A percentile compares a stretch with the other conserved stretches of the same genome.
Evolutionary conservation across 2,329 filamentous ascomycete species (phyloP).

Genomic region (Claviceps sorghi): DNA sequence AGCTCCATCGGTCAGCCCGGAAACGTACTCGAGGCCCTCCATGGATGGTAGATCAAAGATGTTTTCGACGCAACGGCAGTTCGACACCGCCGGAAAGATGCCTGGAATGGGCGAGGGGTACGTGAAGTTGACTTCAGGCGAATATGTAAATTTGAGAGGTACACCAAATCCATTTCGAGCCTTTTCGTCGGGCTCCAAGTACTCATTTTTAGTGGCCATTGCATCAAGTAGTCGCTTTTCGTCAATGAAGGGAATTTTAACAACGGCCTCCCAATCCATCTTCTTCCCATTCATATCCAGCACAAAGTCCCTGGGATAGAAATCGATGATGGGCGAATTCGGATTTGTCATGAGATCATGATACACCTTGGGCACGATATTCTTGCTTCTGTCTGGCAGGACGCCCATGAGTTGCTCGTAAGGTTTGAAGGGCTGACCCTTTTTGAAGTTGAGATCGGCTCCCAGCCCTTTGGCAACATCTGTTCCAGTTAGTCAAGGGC

Average conservation of each 20-base stretch:
- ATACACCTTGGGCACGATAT: constrained; percentile 78
- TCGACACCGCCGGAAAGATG: constrained; percentile 74
- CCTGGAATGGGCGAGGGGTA: constrained; percentile 83
- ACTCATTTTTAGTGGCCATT: constrained; percentile 70
- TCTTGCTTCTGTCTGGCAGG: constrained; percentile 90
- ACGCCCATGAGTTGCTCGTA: constrained; percentile 98
- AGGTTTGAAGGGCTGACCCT: constrained; percentile 88
- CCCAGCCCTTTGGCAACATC: constrained; percentile 80
- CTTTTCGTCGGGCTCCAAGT: constrained; percentile 66
- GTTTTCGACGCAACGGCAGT: constrained; percentile 88
- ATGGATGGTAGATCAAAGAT: constrained; percentile 89
- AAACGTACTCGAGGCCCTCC: constrained; percentile 73
- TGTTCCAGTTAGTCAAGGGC: constrained; percentile 19
- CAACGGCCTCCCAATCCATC: constrained; percentile 98
- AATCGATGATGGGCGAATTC: constrained; percentile 88
- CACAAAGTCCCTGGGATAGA: constrained; percentile 93
- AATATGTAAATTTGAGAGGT: constrained; percentile 83
- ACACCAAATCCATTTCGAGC: constrained; percentile 82
- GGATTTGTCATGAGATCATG: constrained; percentile 85
- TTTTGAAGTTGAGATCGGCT: constrained; percentile 79
- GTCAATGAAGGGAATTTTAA: constrained; percentile 98
- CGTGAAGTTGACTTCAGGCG: constrained; percentile 57
- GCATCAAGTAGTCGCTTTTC: constrained; percentile 71
- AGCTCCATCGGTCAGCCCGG: constrained; percentile 71
- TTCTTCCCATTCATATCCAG: constrained; percentile 99